These are phyloP conservation scores for Myriosclerotinia curreyana DNA, from an alignment of 2,329 filamentous ascomycete genomes.

Conservation along the genomic window DNA sequence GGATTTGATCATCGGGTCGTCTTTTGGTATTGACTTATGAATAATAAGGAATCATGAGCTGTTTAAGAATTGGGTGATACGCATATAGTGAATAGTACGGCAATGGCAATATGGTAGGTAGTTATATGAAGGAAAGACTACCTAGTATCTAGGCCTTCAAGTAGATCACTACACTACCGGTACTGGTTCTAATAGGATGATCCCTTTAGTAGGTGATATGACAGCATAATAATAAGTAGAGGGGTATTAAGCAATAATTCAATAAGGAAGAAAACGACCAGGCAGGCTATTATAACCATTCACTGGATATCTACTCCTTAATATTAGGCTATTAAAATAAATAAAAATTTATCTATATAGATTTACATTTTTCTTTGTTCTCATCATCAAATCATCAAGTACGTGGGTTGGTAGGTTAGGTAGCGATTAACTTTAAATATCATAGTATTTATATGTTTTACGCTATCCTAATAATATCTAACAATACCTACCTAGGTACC, in stretches of 20 bases:
- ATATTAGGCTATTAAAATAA: no score
- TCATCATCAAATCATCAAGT: no score
- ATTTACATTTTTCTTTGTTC: no score
- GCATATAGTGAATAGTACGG: no score
- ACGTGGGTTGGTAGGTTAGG: no score
- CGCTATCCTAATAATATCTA: neutral
- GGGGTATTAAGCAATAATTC: neutral
- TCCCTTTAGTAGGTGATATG: neutral
- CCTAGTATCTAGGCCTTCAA: neutral
- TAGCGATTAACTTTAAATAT: neutral
- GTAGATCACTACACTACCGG: neutral
- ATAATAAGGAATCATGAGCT: no score
- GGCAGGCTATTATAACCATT: no score
- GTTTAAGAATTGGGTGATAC: no score
- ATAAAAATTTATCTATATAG: no score
- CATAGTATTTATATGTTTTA: neutral
- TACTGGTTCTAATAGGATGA: neutral
- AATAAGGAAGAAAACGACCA: neutral
- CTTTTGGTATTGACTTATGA: neutral
- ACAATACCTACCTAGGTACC: neutral
- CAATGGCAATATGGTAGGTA: no score
- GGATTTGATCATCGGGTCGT: slow-evolving; percentile 5
- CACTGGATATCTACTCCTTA: no score
- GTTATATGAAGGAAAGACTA: no score
- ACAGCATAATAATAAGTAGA: neutral